Percentiles rank a stretch among this genome's conserved stretches.
Evolutionary conservation across 225 moss, liverwort and hornwort genomes (phyloP).

Genomic region (Anthoceros angustus): DNA sequence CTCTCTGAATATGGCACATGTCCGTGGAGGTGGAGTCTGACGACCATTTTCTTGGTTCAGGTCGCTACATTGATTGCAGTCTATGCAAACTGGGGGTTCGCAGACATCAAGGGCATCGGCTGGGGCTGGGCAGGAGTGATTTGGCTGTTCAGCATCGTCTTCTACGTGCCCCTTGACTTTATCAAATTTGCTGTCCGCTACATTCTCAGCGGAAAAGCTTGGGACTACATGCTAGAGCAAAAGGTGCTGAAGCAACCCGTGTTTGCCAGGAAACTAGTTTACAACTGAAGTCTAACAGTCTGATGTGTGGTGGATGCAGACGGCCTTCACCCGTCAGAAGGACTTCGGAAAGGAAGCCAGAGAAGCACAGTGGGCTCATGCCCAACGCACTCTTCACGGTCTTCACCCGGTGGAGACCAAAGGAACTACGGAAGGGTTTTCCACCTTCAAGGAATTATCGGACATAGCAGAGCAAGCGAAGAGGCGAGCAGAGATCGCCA

Average conservation of each 20-base stretch:
- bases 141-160: neutral
- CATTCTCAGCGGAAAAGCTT: neutral
- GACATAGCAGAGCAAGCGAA: constrained; percentile 4
- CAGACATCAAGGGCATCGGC: neutral
- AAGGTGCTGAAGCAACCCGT: neutral
- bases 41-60: neutral
- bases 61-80: neutral
- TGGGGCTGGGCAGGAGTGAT: constrained; percentile 1
- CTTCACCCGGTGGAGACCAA: neutral
- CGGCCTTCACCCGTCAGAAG: neutral
- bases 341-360: constrained; percentile 1
- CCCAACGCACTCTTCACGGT: neutral
- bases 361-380: constrained; percentile 4
- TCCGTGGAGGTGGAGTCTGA: neutral
- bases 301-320: neutral
- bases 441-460: neutral
- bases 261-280: neutral
- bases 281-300: neutral
- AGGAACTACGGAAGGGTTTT: neutral
- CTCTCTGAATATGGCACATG: neutral
- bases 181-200: constrained; percentile 1
- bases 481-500: neutral
- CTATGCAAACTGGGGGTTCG: constrained; percentile 1
- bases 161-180: neutral
- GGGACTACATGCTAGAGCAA: neutral